These are phyloP conservation scores for Lachnellula subtilissima DNA, from an alignment of 2,329 filamentous ascomycete genomes.

Conservation along the genomic window DNA sequence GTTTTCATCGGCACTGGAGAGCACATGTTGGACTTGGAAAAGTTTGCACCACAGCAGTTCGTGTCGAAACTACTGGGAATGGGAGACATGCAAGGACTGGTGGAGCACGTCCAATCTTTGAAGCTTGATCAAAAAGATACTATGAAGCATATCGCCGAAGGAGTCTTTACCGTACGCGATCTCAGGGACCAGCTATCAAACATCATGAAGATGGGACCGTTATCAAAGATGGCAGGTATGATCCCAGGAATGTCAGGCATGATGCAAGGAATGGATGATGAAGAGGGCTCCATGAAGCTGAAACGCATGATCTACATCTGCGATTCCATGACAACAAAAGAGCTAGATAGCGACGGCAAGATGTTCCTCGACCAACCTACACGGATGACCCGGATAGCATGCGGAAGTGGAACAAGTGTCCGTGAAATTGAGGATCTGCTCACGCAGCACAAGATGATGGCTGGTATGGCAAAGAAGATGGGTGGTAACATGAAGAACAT, in stretches of 20 bases:
- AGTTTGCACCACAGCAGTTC: conserved; percentile 88
- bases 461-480: conserved; percentile 98
- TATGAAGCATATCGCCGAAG: conserved; percentile 97
- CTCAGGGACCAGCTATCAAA: conserved; percentile 92
- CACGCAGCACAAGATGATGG: conserved; percentile 99
- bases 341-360: conserved; percentile 93
- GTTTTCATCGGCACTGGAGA: conserved; percentile 98
- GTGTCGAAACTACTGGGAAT: conserved; percentile 92
- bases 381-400: conserved; percentile 86
- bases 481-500: conserved; percentile 97
- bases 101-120: conserved; percentile 93
- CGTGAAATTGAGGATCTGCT: conserved; percentile 92
- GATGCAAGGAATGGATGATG: conserved; percentile 95
- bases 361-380: conserved; percentile 89
- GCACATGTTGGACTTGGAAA: conserved; percentile 91
- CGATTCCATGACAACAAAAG: conserved; percentile 95
- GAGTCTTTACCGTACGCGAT: conserved; percentile 92
- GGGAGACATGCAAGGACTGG: conserved; percentile 91
- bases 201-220: conserved; percentile 99
- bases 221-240: conserved; percentile 98
- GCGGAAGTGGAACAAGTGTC: conserved; percentile 85
- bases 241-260: conserved; percentile 91
- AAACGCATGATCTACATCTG: conserved; percentile 99
- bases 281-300: conserved; percentile 87
- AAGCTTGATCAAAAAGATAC: conserved; percentile 98